Conservation (phyloP, 345 rosid species). For the Hevea brasiliensis region DNA sequence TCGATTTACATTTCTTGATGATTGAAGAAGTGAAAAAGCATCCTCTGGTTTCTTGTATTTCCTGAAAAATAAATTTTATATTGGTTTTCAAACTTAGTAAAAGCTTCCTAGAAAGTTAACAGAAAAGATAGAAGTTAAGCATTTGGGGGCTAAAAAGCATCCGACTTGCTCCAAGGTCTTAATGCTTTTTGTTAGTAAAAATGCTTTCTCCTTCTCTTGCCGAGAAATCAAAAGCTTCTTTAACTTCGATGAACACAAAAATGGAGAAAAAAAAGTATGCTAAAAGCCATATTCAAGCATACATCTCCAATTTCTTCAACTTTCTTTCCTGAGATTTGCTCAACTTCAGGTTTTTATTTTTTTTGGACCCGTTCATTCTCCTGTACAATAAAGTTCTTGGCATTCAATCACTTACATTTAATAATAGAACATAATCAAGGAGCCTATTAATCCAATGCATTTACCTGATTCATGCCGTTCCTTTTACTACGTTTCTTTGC, state of each 20-base stretch:
- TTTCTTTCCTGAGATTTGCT: conserved; percentile 71
- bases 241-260: conserved; percentile 3
- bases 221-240: conserved; percentile 11
- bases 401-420: neutral
- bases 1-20: conserved; percentile 59
- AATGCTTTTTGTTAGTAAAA: conserved; percentile 45
- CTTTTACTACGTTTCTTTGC: conserved; percentile 39
- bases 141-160: neutral
- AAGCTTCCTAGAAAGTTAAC: neutral
- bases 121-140: conserved; percentile 1
- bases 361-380: conserved; percentile 22
- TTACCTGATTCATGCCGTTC: conserved; percentile 44
- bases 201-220: conserved; percentile 62
- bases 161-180: conserved; percentile 57
- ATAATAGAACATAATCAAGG: conserved; percentile 6
- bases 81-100: neutral
- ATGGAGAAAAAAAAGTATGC: conserved; percentile 1
- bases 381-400: conserved; percentile 10
- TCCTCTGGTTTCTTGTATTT: conserved; percentile 65
- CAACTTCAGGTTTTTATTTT: conserved; percentile 18
- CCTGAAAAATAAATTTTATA: conserved; percentile 35
- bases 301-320: conserved; percentile 68
- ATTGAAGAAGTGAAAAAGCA: conserved; percentile 59
- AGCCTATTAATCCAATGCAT: neutral
- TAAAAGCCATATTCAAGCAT: conserved; percentile 2